phyloP scores from a whole-genome alignment of 2,329 filamentous ascomycete genomes.

The Penicillium polonicum region DNA sequence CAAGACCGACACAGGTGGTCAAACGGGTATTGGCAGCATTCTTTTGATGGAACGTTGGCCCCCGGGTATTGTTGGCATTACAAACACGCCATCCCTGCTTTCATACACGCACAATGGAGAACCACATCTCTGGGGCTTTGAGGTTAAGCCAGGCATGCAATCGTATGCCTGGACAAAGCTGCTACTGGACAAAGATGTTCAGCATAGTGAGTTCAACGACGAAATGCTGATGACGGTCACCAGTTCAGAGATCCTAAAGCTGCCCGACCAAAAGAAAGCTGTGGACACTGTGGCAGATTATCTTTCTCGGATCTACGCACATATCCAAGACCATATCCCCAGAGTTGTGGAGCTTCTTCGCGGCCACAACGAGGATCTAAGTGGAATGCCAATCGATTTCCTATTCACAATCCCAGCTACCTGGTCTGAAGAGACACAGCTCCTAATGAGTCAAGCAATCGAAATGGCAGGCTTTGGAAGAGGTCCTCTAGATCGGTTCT shows the following conservation, averaged over 20 bases:
- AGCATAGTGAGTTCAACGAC: background rate
- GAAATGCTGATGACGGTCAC: background rate
- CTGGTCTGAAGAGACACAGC: background rate
- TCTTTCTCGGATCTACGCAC: background rate
- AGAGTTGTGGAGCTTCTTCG: fast-evolving
- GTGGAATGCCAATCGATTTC: background rate
- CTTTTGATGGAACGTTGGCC: too few species aligned
- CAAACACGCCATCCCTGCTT: too few species aligned
- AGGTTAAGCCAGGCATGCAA: background rate
- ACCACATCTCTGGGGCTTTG: background rate
- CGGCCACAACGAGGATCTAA: background rate
- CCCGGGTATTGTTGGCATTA: fast-evolving
- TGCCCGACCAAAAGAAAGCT: background rate
- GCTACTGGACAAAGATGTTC: background rate
- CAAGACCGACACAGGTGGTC: too few species aligned
- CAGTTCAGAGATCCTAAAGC: background rate
- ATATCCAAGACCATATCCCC: background rate
- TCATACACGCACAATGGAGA: background rate
- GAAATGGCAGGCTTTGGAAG: background rate
- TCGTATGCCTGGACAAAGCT: background rate
- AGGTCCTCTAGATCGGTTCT: background rate
- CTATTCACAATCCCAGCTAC: background rate
- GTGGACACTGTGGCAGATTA: background rate
- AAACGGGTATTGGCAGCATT: too few species aligned
- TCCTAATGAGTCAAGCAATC: background rate